phyloP scores from a whole-genome alignment of 208 protist species.

The Crithidia fasciculata region DNA sequence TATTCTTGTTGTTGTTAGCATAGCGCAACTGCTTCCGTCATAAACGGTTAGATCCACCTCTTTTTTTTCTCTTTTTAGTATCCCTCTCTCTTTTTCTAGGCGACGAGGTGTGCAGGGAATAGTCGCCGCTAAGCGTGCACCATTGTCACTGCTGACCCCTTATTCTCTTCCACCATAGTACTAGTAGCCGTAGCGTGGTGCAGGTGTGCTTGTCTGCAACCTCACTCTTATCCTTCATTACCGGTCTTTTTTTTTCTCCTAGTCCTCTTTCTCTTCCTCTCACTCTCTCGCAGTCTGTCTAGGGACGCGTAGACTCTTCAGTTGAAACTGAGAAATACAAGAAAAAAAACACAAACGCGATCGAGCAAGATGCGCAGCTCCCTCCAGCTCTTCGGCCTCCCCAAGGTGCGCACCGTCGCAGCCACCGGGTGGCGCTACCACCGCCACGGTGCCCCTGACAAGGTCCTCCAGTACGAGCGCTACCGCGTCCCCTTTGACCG shows the following conservation, averaged over 20 bases:
- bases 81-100: too few relatives aligned
- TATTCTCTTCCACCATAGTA: too few relatives aligned
- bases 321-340: background rate
- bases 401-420: conserved; percentile 78
- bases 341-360: background rate
- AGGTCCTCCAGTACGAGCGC: conserved; percentile 86
- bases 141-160: too few relatives aligned
- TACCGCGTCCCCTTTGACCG: conserved; percentile 89
- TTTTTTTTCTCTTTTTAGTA: too few relatives aligned
- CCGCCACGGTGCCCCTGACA: conserved; percentile 68
- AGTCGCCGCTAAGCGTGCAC: too few relatives aligned
- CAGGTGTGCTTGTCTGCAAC: too few relatives aligned
- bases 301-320: too few relatives aligned
- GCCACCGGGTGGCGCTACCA: conserved; percentile 90
- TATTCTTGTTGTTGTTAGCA: background rate
- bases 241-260: conserved; percentile 2
- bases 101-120: too few relatives aligned
- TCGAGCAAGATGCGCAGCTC: conserved; percentile 17
- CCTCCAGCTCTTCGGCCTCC: conserved; percentile 28
- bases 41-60: too few relatives aligned
- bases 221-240: too few relatives aligned
- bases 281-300: background rate
- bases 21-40: too few relatives aligned
- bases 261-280: conserved; percentile 2
- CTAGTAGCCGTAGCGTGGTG: too few relatives aligned